Conservation (phyloP, 2,329 filamentous ascomycete species). For the Neopestalotiopsis sp. region DNA sequence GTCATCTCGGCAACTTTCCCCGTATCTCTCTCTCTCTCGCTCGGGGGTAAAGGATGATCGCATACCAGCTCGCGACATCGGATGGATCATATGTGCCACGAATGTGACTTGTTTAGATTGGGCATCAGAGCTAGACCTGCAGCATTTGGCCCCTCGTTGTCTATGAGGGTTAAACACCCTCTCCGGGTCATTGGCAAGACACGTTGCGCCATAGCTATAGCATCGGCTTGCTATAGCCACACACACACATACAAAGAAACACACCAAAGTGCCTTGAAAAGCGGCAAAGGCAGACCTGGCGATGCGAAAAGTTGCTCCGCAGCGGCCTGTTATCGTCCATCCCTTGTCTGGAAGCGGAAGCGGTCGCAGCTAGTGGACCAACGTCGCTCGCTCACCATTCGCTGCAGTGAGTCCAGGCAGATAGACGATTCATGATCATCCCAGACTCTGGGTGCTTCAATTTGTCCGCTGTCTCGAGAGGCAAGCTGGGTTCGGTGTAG, state of each 20-base stretch:
- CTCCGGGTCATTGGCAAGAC: background rate
- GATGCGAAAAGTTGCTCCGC: constrained; percentile 10
- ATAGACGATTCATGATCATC: background rate
- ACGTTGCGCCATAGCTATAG: constrained; percentile 7
- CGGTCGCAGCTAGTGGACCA: background rate
- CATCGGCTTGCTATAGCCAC: constrained; percentile 1
- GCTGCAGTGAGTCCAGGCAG: background rate
- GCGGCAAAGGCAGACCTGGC: background rate
- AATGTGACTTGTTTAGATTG: background rate
- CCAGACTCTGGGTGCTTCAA: background rate
- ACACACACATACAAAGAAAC: background rate
- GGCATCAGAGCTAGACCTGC: constrained; percentile 3
- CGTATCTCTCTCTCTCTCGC: background rate
- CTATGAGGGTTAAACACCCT: background rate
- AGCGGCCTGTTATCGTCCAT: constrained; percentile 3
- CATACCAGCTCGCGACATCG: constrained; percentile 4
- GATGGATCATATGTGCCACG: background rate
- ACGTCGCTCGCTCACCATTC: background rate
- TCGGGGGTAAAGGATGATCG: background rate
- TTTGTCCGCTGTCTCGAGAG: background rate
- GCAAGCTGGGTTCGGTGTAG: background rate
- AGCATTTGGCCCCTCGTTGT: background rate
- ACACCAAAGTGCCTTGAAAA: background rate
- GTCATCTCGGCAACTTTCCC: background rate
- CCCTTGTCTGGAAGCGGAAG: background rate